phyloP scores from a whole-genome alignment of 1,284 basidiomycete genomes.

The Rhodotorula sp. region DNA sequence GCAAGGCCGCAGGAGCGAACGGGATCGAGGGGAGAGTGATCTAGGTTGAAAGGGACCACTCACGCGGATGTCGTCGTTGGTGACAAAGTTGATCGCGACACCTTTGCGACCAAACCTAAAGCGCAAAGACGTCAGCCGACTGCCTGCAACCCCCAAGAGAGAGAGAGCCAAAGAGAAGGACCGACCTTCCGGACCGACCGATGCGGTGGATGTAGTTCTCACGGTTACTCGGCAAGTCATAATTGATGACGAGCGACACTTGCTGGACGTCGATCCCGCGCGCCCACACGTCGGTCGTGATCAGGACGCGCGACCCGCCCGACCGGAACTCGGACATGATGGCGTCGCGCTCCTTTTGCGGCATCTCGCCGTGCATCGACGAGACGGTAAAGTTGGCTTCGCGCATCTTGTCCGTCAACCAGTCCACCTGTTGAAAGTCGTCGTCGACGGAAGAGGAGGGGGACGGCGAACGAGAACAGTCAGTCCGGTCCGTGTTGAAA shows the following conservation, averaged over 20 bases:
- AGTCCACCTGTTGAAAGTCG: constrained; percentile 70
- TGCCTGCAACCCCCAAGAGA: not conserved
- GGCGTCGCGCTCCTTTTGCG: constrained; percentile 94
- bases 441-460: not conserved
- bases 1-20: too few relatives aligned
- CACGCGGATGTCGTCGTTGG: constrained; percentile 77
- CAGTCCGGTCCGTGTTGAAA: too few relatives aligned
- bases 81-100: constrained; percentile 80
- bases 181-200: constrained; percentile 73
- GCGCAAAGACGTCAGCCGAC: not conserved
- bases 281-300: constrained; percentile 96
- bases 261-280: constrained; percentile 98
- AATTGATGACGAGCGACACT: constrained; percentile 65
- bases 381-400: constrained; percentile 84
- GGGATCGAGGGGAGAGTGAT: too few relatives aligned
- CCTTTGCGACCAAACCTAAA: constrained; percentile 62
- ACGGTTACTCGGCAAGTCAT: constrained; percentile 64
- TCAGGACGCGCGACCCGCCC: constrained; percentile 90
- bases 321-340: constrained; percentile 99
- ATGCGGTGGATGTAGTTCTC: constrained; percentile 99
- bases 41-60: too few relatives aligned
- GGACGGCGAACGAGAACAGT: not conserved
- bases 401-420: constrained; percentile 98
- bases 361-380: constrained; percentile 87
- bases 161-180: not conserved